Base-by-base conservation (phyloP, 805 yeast species). In the Torulaspora indica region DNA sequence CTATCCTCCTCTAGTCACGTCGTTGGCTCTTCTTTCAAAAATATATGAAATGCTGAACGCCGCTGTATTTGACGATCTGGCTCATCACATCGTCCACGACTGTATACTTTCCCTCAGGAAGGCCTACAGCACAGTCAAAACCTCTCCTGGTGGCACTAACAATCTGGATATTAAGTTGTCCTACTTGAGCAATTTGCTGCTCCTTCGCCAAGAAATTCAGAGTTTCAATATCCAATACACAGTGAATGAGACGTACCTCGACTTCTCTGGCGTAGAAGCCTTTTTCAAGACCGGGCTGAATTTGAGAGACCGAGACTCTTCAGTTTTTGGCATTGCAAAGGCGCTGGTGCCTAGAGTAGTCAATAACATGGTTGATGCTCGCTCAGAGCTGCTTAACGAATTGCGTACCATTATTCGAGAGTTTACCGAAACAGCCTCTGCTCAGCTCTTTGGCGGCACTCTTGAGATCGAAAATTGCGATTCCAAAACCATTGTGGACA, bases 71-170 rank as follows among this genome's bases (percentile, higher is more conserved):
- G 95, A 88, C 60, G 95, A 87, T 57, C 67, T 90, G 51, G 95
- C 96, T 0, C 95, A 88, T 61, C 79, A 84, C 45, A 81, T 88
- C 41, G 85, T 91, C 3, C 96, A 86, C 58, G 76, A 83, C 35
- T 82, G 93, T 54, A 76, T 88, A 29, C 56, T 67, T 12, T 78
- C 93, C 5, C 64, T 88, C 53, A 75, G 76, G 43, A 64, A 68
- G 12, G 82, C 84, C 9, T 74, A 74, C 51, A 66, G 70, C 3
- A 55, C 76, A 18, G 58, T 47, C 72, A 78, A 5, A 53, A 62
- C 28, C 54, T 69, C 5, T 66, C 73, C 52, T 10, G 64, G 75
- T 22, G 85, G 87, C 0, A 54, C 69, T 3, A 55, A 51, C 34
- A 48, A 51, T 3, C 47, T 71, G 8, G 90, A 82, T 53, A 72